phyloP scores from a whole-genome alignment of 306 rosid species.

The Vicia sativa region DNA sequence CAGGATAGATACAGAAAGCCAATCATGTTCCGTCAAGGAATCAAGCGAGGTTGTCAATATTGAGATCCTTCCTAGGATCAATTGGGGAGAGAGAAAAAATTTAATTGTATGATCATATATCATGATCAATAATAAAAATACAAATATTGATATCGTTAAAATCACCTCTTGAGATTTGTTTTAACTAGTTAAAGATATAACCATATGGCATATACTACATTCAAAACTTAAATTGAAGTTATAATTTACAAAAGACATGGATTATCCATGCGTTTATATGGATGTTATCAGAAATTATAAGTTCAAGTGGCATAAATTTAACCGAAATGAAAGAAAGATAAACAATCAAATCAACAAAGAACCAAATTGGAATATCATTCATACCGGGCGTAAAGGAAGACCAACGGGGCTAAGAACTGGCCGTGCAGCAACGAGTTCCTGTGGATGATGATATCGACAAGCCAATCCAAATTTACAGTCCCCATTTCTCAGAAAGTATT shows the following conservation, averaged over 20 bases:
- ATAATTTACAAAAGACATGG: background rate
- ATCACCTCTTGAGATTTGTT: background rate
- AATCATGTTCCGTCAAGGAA: slow-evolving; percentile 28
- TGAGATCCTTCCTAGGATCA: slow-evolving; percentile 30
- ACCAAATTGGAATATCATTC: slow-evolving; percentile 22
- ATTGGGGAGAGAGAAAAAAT: slow-evolving; percentile 24
- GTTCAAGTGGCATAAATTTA: background rate
- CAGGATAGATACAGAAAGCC: slow-evolving; percentile 23
- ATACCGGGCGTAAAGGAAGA: slow-evolving; percentile 85
- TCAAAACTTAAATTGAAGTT: background rate
- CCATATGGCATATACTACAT: background rate
- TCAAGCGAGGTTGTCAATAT: slow-evolving; percentile 26
- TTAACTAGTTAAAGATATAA: background rate
- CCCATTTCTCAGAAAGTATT: slow-evolving; percentile 79
- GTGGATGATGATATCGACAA: slow-evolving; percentile 88
- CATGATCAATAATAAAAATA: slow-evolving; percentile 4
- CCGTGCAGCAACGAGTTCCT: slow-evolving; percentile 50
- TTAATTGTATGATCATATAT: slow-evolving; percentile 11
- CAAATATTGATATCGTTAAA: background rate
- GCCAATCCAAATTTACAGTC: slow-evolving; percentile 82
- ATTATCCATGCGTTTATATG: slow-evolving; percentile 2
- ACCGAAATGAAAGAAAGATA: slow-evolving; percentile 4
- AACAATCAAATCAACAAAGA: slow-evolving; percentile 2
- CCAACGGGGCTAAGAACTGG: slow-evolving; percentile 76
- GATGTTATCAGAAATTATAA: slow-evolving; percentile 24